These are phyloP conservation scores for Cladophialophora psammophila DNA, from an alignment of 2,329 filamentous ascomycete species.

Conservation along the genomic window DNA sequence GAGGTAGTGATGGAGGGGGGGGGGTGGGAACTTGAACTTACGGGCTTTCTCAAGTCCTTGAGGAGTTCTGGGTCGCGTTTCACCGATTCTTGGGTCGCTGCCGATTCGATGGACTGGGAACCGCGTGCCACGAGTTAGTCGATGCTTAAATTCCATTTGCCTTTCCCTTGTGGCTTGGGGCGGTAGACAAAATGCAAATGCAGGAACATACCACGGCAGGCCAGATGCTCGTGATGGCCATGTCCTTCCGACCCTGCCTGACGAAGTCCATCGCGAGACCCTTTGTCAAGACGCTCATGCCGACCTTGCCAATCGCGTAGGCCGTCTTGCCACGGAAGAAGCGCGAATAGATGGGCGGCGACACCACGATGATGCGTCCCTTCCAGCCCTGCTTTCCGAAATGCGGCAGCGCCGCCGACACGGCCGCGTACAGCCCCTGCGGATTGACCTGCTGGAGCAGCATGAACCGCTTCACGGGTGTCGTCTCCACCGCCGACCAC, in stretches of 20 bases:
- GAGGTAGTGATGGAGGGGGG: not conserved
- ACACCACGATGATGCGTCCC: constrained; percentile 77
- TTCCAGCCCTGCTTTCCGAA: constrained; percentile 56
- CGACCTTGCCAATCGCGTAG: constrained; percentile 74
- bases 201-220: constrained; percentile 69
- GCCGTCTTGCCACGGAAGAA: constrained; percentile 88
- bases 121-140: not conserved
- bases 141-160: not conserved
- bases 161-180: no score
- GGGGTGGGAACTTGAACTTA: constrained; percentile 40
- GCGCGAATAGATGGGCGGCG: constrained; percentile 82
- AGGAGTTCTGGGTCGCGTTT: constrained; percentile 52
- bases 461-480: constrained; percentile 77
- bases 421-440: constrained; percentile 75
- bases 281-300: constrained; percentile 81
- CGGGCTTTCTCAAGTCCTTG: constrained; percentile 69
- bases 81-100: constrained; percentile 68
- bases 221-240: constrained; percentile 85
- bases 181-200: not conserved
- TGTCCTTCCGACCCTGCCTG: constrained; percentile 67
- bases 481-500: constrained; percentile 78
- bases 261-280: constrained; percentile 83
- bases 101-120: constrained; percentile 72
- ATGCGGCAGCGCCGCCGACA: constrained; percentile 73
- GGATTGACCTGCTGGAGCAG: constrained; percentile 78